Evolutionary conservation across 78 protist species (phyloP), one percentile per base, ranked within the genome.

Genomic region (Tieghemostelium lacteum): DNA sequence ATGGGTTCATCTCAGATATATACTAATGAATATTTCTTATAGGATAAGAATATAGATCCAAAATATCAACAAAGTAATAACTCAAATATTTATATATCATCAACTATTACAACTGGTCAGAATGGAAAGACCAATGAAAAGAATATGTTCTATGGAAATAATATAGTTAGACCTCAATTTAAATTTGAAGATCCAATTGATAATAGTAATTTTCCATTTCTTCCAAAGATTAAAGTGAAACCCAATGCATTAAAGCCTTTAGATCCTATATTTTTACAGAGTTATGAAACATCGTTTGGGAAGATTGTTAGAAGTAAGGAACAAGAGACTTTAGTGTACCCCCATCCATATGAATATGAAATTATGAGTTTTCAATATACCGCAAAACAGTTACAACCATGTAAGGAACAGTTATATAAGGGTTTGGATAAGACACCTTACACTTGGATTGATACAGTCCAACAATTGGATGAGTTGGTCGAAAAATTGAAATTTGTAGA

Each of bases 341-440:
- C 91, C 40, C 96, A 94, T 76, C 97, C 96, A 22, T 93, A 85
- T 70, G 95, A 80, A 74, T 60, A 67, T 24, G 93, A 87, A 61
- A 3, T 96, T 16, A 36, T 22, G 7, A 34, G 42, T n/a, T 42
- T 85, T 10, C 19, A 29, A 40, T 52, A 50, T 28, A 16, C 26
- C 2, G 17, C 16, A 26, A 54, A 66, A 71, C 95, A 92, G 69
- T 58, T 37, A 20, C 36, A 22, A 49, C 10, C 85, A 54, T 42
- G 85, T 34, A 36, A 65, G 57, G 89, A 75, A 39, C 22, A 14
- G 19, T 36, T 64, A 31, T 87, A 37, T 37, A 49, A 29, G 57
- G 88, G 93, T 3, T 58, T 95, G 26, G 94, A 88, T 2, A 64
- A 29, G 19, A 87, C 96, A 5, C 91, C 96, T 19, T 75, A 33